phyloP scores from a whole-genome alignment of 805 yeast genomes.

The Myxozyma kluyveri region DNA sequence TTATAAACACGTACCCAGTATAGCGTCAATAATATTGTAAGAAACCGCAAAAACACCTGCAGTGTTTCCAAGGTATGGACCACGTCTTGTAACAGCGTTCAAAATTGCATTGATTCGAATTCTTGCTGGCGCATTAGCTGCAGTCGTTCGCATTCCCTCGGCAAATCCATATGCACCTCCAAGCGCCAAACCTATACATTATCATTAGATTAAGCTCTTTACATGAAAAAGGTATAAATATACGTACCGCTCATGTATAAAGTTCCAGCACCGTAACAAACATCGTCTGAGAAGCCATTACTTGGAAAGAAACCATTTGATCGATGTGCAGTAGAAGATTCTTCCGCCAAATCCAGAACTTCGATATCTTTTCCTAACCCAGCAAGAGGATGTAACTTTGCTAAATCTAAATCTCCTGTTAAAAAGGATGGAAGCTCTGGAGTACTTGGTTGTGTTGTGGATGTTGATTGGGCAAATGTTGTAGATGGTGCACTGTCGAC shows the following conservation, averaged over 20 bases:
- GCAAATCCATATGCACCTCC: conserved; percentile 89
- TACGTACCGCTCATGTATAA: conserved; percentile 60
- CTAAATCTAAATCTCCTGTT: conserved; percentile 21
- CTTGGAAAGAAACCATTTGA: conserved; percentile 88
- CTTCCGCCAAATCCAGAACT: conserved; percentile 85
- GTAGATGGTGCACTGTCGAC: too few relatives aligned
- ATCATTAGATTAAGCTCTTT: not conserved
- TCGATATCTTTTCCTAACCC: conserved; percentile 51
- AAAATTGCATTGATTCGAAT: conserved; percentile 84
- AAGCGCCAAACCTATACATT: conserved; percentile 59
- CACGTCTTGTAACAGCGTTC: conserved; percentile 90
- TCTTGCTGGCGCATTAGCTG: conserved; percentile 71
- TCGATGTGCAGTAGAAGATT: conserved; percentile 73
- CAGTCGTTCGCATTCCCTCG: conserved; percentile 79
- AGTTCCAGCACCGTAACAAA: conserved; percentile 97
- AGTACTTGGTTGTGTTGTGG: too few relatives aligned
- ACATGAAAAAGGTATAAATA: not conserved
- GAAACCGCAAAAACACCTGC: conserved; percentile 91
- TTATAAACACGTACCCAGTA: conserved; percentile 37
- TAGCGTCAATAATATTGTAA: conserved; percentile 79
- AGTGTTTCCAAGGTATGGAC: conserved; percentile 91
- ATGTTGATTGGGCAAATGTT: too few relatives aligned
- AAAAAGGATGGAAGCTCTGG: conserved; percentile 19
- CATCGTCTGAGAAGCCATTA: conserved; percentile 97
- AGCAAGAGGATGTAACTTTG: conserved; percentile 32